Evolutionary conservation across 352 stramenopile genomes (phyloP).

Genomic region (Globisporangium viniferum): DNA sequence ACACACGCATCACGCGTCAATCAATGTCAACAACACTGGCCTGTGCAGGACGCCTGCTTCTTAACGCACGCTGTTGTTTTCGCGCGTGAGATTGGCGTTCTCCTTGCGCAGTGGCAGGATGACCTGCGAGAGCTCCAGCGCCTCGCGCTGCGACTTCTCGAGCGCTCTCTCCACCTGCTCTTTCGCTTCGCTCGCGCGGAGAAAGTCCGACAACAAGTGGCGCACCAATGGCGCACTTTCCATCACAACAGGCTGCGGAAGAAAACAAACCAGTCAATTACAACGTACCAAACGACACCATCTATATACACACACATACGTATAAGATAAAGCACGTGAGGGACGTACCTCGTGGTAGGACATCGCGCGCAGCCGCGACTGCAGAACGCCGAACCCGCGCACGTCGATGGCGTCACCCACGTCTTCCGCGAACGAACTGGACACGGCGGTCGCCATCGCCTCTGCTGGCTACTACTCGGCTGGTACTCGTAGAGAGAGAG

Average conservation of each 20-base stretch:
- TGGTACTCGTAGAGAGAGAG: neutral
- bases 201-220: slow-evolving; percentile 54
- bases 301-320: neutral
- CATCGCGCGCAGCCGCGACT: slow-evolving; percentile 52
- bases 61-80: slow-evolving; percentile 71
- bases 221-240: slow-evolving; percentile 62
- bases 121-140: slow-evolving; percentile 63
- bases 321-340: neutral
- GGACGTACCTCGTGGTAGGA: slow-evolving; percentile 46
- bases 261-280: neutral
- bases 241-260: slow-evolving; percentile 41
- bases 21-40: too few relatives aligned
- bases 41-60: neutral
- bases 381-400: slow-evolving; percentile 51
- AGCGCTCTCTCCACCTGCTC: slow-evolving; percentile 40
- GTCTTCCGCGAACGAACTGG: slow-evolving; percentile 40
- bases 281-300: neutral
- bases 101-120: slow-evolving; percentile 73
- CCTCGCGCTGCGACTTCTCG: slow-evolving; percentile 55
- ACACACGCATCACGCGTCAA: neutral
- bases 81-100: slow-evolving; percentile 62
- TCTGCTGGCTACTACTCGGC: neutral
- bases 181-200: slow-evolving; percentile 24
- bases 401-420: slow-evolving; percentile 33
- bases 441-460: slow-evolving; percentile 24